Base-by-base conservation (phyloP, 208 protist species). In the Trypanosoma mega region DNA sequence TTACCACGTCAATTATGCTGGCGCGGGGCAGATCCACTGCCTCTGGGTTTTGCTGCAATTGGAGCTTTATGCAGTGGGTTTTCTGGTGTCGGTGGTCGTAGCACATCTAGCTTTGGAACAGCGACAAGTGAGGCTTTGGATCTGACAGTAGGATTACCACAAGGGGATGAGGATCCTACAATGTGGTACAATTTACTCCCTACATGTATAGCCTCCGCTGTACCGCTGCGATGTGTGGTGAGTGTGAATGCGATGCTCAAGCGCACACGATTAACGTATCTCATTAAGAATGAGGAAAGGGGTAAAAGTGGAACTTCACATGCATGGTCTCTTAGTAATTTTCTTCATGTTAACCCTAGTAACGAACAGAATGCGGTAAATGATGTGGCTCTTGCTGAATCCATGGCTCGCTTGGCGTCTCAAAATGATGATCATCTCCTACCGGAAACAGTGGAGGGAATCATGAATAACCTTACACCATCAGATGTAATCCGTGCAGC, bases 231-330 rank as follows among this genome's bases (percentile, higher is more conserved):
- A 9, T 72, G 65, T 36, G 63, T 72, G 51, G 49, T 72, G 0
- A 64, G 65, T 50, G 43, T 72, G 2, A 72, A 72, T 39, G n/a
- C 57, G 1, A 37, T 72, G 24, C 23, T 72, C 0, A 57, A 72
- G 29, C 62, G 60, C 30, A 65, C 65, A 21, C 49, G 56, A 29
- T 30, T 72, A 37, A 72, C 65, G 1, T 72, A 64, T 34, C 49
- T 64, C n/a, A 9, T 63, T 45, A 50, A 60, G 24, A 60, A 47
- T 31, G 9, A 16, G n/a, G n/a, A n/a, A n/a, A n/a, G n/a, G n/a
- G n/a, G n/a, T n/a, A n/a, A n/a, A n/a, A n/a, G n/a, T n/a, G n/a
- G n/a, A n/a, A n/a, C n/a, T n/a, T n/a, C n/a, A n/a, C n/a, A n/a
- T n/a, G n/a, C n/a, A n/a, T n/a, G n/a, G n/a, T n/a, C n/a, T n/a